A percentile compares a stretch with the other conserved stretches of the same genome.
These are phyloP conservation scores for Leccinum insolens DNA, from an alignment of 1,284 basidiomycete genomes.

Conservation along the genomic window DNA sequence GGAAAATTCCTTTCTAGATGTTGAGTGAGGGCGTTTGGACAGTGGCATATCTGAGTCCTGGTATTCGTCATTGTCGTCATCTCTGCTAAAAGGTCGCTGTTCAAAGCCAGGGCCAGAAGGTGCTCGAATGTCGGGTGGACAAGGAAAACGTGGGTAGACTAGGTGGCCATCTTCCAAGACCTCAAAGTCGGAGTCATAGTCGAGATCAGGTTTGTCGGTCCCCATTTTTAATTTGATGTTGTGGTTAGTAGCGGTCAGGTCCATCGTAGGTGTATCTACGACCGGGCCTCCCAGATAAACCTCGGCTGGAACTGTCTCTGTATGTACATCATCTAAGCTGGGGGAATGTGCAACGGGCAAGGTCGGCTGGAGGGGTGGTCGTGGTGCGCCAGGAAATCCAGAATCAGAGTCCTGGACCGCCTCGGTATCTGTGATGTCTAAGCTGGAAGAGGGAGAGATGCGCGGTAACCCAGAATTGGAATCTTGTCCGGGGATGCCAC, in stretches of 20 bases:
- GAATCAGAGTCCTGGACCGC: no score
- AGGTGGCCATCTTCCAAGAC: background rate
- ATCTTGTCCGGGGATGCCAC: no score
- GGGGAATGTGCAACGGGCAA: background rate
- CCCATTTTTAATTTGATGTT: no score
- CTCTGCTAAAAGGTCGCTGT: background rate
- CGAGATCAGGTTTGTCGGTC: no score
- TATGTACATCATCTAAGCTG: background rate
- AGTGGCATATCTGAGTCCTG: background rate
- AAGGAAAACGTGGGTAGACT: background rate
- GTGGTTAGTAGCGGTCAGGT: no score
- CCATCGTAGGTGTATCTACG: no score
- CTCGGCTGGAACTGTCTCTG: background rate
- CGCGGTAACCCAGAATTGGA: no score
- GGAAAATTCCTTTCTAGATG: background rate
- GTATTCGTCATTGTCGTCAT: background rate
- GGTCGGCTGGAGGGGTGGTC: background rate
- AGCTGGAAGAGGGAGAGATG: no score
- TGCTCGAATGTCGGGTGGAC: background rate
- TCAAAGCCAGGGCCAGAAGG: background rate
- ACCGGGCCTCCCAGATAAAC: no score
- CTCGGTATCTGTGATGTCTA: no score
- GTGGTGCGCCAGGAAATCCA: no score
- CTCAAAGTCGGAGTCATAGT: no score
- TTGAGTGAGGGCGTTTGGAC: background rate